phyloP scores from a whole-genome alignment of 345 rosid genomes.

The Gossypium ekmanianum region DNA sequence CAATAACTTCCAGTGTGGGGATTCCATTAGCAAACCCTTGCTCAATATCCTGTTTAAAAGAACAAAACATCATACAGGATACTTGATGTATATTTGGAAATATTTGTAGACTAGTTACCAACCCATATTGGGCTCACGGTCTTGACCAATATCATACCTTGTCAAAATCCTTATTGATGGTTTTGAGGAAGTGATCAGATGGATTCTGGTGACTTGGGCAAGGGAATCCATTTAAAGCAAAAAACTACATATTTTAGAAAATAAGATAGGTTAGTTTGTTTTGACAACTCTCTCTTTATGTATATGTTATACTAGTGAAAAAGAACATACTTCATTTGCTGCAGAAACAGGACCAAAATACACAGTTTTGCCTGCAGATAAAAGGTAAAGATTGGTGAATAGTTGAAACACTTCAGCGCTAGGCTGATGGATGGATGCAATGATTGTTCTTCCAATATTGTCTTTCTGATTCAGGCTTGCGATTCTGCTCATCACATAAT shows the following conservation, averaged over 20 bases:
- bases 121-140: no score
- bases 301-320: no score
- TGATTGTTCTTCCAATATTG: constrained; percentile 28
- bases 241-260: constrained; percentile 31
- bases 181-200: constrained; percentile 46
- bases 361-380: constrained; percentile 42
- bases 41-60: constrained; percentile 36
- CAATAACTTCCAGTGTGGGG: constrained; percentile 39
- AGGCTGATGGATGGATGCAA: constrained; percentile 54
- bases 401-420: constrained; percentile 45
- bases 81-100: background rate
- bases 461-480: constrained; percentile 29
- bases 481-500: constrained; percentile 42
- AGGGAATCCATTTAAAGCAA: constrained; percentile 47
- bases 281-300: background rate
- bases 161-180: constrained; percentile 47
- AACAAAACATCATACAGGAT: background rate
- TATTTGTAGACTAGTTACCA: background rate
- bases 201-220: constrained; percentile 42
- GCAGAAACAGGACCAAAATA: constrained; percentile 44
- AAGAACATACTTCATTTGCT: constrained; percentile 31
- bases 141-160: constrained; percentile 21
- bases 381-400: constrained; percentile 44
- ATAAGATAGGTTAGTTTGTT: background rate
- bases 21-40: constrained; percentile 26